Base-by-base conservation (phyloP, 495 filamentous ascomycete genomes). In the Cladorrhinum samala region DNA sequence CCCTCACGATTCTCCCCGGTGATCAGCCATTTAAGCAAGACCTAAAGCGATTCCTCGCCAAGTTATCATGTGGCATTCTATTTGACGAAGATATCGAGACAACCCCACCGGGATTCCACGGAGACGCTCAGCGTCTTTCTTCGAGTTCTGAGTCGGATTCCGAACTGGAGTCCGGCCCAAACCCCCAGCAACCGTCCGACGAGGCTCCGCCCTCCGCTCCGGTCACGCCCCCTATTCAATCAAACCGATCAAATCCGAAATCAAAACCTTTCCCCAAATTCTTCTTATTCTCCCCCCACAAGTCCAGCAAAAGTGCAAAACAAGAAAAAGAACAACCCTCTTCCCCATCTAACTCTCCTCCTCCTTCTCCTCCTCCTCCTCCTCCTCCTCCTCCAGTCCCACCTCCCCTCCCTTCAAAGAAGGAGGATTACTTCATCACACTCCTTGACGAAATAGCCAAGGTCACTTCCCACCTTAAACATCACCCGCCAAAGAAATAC, bases 1-100 rank as follows among this genome's bases (percentile, higher is more conserved):
- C 81, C 44, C 68, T 88, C 46, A 94, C 90, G 2, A 83, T 94
- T 23, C 66, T 94, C 1, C 90, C 90, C 0, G 82, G 83, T 19
- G 87, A 91, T 33, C 60, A 65, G 2, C 77, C 77, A 1, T 69
- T 77, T 38, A 74, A 58, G 52, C 64, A 62, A 38, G 71, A 74
- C 5, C 33, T 71, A 3, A 74, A 72, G 50, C 56, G 63, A 17
- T 13, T 73, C 1, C 21, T 72, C 11, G 55, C 62, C 9, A 61
- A 45, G 11, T 9, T 75, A 9, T 75, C 72, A 0, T 73, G 58
- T 24, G 73, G 74, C 1, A 48, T 52, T 2, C 13, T 73, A 14
- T 75, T 74, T 11, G 18, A 50, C 1, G 64, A 68, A 23, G 60
- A 61, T 7, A 39, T 66, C 17, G 60, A 70, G 42, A 58, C 72